phyloP scores from a whole-genome alignment of 1,284 basidiomycete genomes.

The Peniophora sp. region DNA sequence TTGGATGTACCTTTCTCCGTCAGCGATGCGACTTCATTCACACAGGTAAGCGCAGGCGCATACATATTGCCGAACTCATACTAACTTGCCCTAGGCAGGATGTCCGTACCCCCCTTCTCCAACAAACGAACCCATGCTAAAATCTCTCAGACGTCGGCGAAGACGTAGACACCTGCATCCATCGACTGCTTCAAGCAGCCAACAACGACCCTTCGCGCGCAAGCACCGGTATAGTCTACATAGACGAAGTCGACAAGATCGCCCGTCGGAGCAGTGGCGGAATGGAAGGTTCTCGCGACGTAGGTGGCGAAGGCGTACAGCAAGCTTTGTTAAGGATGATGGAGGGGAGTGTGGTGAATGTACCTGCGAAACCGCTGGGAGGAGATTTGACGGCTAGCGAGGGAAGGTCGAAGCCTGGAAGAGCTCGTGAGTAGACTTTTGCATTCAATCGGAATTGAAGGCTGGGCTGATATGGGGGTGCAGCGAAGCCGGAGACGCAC shows the following conservation, averaged over 20 bases:
- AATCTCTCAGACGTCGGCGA: conserved; percentile 76
- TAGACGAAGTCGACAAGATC: conserved; percentile 95
- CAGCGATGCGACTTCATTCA: conserved; percentile 80
- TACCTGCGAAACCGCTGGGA: conserved; percentile 63
- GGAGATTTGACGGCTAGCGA: conserved; percentile 38
- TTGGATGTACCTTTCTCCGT: conserved; percentile 89
- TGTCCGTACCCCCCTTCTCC: conserved; percentile 40
- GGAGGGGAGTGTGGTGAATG: conserved; percentile 81
- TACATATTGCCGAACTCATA: conserved; percentile 5
- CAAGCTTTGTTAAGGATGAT: conserved; percentile 89
- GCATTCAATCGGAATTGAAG: not conserved
- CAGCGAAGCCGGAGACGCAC: conserved; percentile 50
- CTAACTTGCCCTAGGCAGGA: conserved; percentile 47
- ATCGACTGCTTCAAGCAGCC: conserved; percentile 79
- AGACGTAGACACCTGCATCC: conserved; percentile 87
- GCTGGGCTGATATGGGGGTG: no score
- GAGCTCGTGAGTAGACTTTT: conserved; percentile 8
- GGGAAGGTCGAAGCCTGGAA: conserved; percentile 38
- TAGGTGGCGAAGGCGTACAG: conserved; percentile 94
- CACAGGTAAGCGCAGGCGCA: conserved; percentile 41
- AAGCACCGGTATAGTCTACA: conserved; percentile 89
- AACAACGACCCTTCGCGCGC: conserved; percentile 82
- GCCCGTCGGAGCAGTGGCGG: conserved; percentile 62
- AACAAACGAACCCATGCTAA: conserved; percentile 2
- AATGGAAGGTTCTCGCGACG: conserved; percentile 76